Percentiles rank a stretch among this genome's conserved stretches.
Conservation (phyloP, 768 basidiomycete species). For the Postia placenta region DNA sequence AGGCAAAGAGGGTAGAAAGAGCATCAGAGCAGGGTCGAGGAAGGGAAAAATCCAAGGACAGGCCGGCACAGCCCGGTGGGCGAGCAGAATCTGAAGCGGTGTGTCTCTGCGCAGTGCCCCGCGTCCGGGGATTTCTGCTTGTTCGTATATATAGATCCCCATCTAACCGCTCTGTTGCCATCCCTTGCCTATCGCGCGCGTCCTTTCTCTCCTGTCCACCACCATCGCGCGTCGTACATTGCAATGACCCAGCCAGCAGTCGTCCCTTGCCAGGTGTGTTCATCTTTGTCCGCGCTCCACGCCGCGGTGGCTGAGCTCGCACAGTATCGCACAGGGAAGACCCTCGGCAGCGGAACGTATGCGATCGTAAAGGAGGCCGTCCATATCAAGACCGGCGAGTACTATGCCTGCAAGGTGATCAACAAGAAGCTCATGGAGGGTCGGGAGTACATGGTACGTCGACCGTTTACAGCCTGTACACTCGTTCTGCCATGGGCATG, state of each 20-base stretch:
- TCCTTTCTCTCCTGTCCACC: neutral
- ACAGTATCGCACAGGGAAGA: constrained; percentile 84
- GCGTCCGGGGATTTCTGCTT: too few relatives aligned
- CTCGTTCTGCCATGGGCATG: too few relatives aligned
- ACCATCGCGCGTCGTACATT: neutral
- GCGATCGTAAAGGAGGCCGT: constrained; percentile 95
- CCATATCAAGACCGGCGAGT: constrained; percentile 86
- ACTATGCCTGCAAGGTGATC: constrained; percentile 99
- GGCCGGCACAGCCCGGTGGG: neutral
- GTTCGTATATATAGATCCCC: constrained; percentile 6
- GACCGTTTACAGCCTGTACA: neutral
- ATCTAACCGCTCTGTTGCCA: neutral
- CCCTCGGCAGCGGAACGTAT: constrained; percentile 88
- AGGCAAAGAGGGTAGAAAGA: neutral
- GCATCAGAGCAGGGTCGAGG: neutral
- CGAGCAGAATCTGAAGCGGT: neutral
- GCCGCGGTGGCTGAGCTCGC: constrained; percentile 6
- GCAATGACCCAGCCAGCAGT: constrained; percentile 25
- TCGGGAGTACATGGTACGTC: constrained; percentile 91
- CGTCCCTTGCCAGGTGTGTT: constrained; percentile 41
- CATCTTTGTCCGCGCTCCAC: neutral
- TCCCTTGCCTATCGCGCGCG: neutral
- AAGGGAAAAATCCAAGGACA: neutral
- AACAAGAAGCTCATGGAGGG: constrained; percentile 99
- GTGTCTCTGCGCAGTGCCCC: neutral